Evolutionary conservation across 1,284 basidiomycete species (phyloP).

Genomic region (Meripilus lineatus): DNA sequence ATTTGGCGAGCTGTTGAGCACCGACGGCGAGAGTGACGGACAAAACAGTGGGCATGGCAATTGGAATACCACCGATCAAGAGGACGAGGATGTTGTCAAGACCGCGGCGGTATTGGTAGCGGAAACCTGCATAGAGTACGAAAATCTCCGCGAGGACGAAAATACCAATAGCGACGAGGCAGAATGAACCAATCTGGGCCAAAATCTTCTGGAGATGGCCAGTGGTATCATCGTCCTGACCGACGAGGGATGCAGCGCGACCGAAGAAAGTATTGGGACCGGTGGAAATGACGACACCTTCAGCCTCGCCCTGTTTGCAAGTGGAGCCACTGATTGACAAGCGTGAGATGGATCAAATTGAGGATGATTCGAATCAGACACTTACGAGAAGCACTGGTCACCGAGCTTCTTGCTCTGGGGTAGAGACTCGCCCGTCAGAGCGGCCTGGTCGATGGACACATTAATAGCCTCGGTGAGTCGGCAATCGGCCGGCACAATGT

Average conservation of each 20-base stretch:
- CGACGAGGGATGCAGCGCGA: conserved; percentile 92
- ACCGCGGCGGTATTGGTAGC: conserved; percentile 87
- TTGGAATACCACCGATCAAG: conserved; percentile 98
- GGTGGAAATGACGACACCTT: conserved; percentile 95
- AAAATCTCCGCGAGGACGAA: conserved; percentile 90
- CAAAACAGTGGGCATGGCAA: conserved; percentile 96
- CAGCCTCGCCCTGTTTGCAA: conserved; percentile 96
- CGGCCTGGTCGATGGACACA: conserved; percentile 95
- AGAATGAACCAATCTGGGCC: conserved; percentile 94
- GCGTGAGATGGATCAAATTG: conserved; percentile 10
- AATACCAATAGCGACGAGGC: conserved; percentile 88
- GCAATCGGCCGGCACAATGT: conserved; percentile 94
- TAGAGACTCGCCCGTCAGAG: conserved; percentile 93
- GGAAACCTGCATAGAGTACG: conserved; percentile 85
- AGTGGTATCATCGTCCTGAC: conserved; percentile 92
- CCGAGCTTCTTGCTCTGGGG: conserved; percentile 87
- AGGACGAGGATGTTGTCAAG: conserved; percentile 96
- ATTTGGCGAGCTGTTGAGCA: conserved; percentile 96
- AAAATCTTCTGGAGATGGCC: conserved; percentile 98
- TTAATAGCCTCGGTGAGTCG: conserved; percentile 94
- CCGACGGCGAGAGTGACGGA: conserved; percentile 97
- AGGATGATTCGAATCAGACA: conserved; percentile 19
- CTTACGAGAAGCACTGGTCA: conserved; percentile 95
- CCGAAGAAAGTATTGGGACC: conserved; percentile 96
- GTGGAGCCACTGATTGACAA: conserved; percentile 71